Base-by-base conservation (phyloP, 1,284 basidiomycete species). In the Chalciporus sp. region DNA sequence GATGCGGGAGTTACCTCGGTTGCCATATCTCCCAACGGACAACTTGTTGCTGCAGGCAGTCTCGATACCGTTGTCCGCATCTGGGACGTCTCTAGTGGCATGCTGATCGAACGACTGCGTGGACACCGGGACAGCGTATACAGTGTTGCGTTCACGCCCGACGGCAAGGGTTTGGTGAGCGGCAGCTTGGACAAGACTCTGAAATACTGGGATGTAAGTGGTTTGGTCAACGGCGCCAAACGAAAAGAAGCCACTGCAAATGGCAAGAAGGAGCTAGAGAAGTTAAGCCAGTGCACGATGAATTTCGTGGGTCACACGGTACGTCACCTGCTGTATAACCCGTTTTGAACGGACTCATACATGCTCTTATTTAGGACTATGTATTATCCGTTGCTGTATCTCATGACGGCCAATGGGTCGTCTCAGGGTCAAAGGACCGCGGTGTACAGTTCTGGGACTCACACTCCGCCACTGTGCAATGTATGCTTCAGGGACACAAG, bases 401-500 rank as follows among this genome's bases (percentile, higher is more conserved):
- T 20, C 88, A 90, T 52, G 92, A 96, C 69, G 89, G 89, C 23
- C 82, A 86, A 58, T 95, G 90, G 87, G 86, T 95, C 59, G 91
- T 94, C 3, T 93, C 91, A 19, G 92, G 93, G 23, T 94, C 91
- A 19, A 95, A 95, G 70, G 94, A 97, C 72, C 84, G 93, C 20
- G 86, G 88, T 1, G 91, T 96, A 35, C 87, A 92, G 69, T 90
- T 94, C 68, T 96, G 93, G 92, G 90, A 95, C 66, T 83, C 88
- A 16, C 77, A 78, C 56, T 84, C 80, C 7, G 90, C 85, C 1
- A 82, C 85, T 59, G 82, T 89, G 41, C 92, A 94, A 66, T 85
- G 92, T 61, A 87, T 93, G 77, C 74, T 96, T 7, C 91, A 94
- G 70, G 93, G 92, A 2, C 93, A 95, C 73, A 94, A 93, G 73